These are phyloP conservation scores for Naganishia cerealis DNA, from an alignment of 1,284 basidiomycete species.

Conservation along the genomic window DNA sequence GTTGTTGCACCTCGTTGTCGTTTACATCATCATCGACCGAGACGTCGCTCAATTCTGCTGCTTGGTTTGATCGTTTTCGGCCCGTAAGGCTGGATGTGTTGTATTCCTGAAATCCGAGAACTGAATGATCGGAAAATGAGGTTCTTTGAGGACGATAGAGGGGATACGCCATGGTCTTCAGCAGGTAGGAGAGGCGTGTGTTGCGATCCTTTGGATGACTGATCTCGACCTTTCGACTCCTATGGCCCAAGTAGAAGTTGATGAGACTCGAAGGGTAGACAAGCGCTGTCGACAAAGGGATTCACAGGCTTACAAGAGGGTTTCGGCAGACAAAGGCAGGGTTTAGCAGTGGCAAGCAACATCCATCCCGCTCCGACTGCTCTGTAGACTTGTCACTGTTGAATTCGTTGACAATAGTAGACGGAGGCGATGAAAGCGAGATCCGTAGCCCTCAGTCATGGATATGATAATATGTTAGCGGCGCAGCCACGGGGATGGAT, in stretches of 20 bases:
- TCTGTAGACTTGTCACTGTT: not conserved
- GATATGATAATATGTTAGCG: not conserved
- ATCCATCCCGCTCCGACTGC: not conserved
- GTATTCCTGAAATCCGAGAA: not conserved
- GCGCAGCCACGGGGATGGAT: too few relatives aligned
- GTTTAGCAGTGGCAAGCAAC: not conserved
- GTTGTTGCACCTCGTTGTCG: not conserved
- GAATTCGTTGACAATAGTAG: not conserved
- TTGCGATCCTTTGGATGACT: not conserved
- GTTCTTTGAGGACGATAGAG: constrained; percentile 14
- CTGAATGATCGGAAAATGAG: constrained; percentile 9
- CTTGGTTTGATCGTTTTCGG: constrained; percentile 25
- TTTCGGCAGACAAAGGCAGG: not conserved
- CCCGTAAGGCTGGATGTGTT: constrained; percentile 10
- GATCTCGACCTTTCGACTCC: not conserved
- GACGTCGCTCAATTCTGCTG: constrained; percentile 24
- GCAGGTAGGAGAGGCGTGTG: not conserved
- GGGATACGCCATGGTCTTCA: constrained; percentile 17
- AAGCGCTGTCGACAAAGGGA: not conserved
- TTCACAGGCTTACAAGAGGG: not conserved
- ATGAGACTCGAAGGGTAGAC: not conserved
- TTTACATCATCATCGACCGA: constrained; percentile 16
- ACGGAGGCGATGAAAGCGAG: not conserved
- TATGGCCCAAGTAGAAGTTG: not conserved
- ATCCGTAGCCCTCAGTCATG: not conserved